Percentiles rank a stretch among this genome's conserved stretches.
Conservation (phyloP, 352 stramenopile genomes). For the Stephanocyclus meneghinianus region DNA sequence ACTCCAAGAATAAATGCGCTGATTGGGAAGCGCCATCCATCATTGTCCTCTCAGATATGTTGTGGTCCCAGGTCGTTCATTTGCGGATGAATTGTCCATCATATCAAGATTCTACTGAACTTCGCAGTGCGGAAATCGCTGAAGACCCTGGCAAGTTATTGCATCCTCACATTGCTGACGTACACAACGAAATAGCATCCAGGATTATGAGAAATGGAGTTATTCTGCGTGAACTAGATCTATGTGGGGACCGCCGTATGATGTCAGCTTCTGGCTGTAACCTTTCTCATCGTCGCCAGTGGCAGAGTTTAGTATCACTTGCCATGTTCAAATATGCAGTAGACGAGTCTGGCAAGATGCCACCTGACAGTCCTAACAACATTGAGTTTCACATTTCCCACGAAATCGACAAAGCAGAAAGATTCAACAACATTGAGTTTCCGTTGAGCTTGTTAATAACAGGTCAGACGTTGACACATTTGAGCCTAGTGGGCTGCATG, state of each 20-base stretch:
- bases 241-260: slow-evolving; percentile 19
- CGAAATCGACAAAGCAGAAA: background rate
- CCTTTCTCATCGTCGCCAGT: background rate
- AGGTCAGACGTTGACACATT: slow-evolving; percentile 13
- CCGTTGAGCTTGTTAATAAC: slow-evolving; percentile 38
- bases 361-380: background rate
- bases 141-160: background rate
- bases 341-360: background rate
- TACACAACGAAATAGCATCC: slow-evolving; percentile 23
- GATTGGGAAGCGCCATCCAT: slow-evolving; percentile 11
- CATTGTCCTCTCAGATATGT: slow-evolving; percentile 23
- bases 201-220: slow-evolving; percentile 23
- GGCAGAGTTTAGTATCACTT: slow-evolving; percentile 14
- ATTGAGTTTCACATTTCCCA: slow-evolving; percentile 17
- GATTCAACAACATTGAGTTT: slow-evolving; percentile 11
- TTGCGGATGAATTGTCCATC: slow-evolving; percentile 23
- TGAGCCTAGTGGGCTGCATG: slow-evolving; percentile 22
- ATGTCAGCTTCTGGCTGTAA: background rate
- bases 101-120: background rate
- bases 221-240: slow-evolving; percentile 16
- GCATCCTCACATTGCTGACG: background rate
- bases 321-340: slow-evolving; percentile 3
- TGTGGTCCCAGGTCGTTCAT: slow-evolving; percentile 43
- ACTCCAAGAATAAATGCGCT: slow-evolving; percentile 5
- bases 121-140: background rate